Percentiles rank a stretch among this genome's conserved stretches.
Evolutionary conservation across 1,284 basidiomycete genomes (phyloP).

Genomic region (Malassezia caprae): DNA sequence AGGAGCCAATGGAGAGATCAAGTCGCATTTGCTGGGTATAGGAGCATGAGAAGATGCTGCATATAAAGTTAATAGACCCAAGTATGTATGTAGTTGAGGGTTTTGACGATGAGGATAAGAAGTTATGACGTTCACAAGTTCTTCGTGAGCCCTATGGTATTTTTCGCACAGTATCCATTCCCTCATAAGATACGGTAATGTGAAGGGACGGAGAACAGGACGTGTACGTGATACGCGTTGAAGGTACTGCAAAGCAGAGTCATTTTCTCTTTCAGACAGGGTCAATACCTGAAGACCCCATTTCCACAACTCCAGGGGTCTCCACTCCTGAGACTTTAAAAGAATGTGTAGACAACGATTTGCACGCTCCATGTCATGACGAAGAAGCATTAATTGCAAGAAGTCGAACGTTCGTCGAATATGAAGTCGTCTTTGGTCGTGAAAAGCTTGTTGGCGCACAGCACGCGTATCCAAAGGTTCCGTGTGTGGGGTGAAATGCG

Average conservation of each 20-base stretch:
- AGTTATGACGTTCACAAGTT: slow-evolving; percentile 11
- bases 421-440: slow-evolving; percentile 7
- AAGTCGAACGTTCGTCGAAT: slow-evolving; percentile 13
- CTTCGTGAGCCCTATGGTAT: slow-evolving; percentile 8
- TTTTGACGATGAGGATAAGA: slow-evolving; percentile 12
- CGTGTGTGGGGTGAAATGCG: background rate
- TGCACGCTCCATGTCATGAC: slow-evolving; percentile 4
- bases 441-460: background rate
- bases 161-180: background rate
- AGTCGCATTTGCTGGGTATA: background rate
- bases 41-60: background rate
- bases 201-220: slow-evolving; percentile 6
- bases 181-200: slow-evolving; percentile 1
- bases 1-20: background rate
- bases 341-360: slow-evolving; percentile 3
- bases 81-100: slow-evolving; percentile 14
- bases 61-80: slow-evolving; percentile 12
- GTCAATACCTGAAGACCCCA: slow-evolving; percentile 5
- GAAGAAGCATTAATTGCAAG: slow-evolving; percentile 11
- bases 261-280: background rate
- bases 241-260: slow-evolving; percentile 1
- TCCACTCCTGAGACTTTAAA: slow-evolving; percentile 11
- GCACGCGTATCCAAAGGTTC: background rate
- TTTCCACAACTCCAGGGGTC: slow-evolving; percentile 14
- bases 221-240: slow-evolving; percentile 4